Percentiles rank a stretch among this genome's conserved stretches.
These are phyloP conservation scores for Gypsophila paniculata DNA, from an alignment of 179 eudicot genomes.

Conservation along the genomic window DNA sequence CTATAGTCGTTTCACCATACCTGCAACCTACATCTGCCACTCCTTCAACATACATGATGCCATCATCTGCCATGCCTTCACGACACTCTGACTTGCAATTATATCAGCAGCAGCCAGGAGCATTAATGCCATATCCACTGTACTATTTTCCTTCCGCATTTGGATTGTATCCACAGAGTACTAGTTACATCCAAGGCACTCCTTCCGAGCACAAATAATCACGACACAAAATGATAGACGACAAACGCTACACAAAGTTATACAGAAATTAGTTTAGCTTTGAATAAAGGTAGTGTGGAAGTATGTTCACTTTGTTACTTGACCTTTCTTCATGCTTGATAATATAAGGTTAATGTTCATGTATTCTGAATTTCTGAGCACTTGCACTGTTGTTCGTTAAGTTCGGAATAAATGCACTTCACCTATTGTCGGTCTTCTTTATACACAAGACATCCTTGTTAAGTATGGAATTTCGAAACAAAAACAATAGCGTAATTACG, in stretches of 20 bases:
- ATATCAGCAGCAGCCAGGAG: not conserved
- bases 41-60: not conserved
- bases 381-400: no score
- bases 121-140: not conserved
- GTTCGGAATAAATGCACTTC: not conserved
- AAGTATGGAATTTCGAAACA: no score
- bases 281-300: not conserved
- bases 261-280: not conserved
- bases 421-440: not conserved
- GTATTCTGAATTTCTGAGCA: not conserved
- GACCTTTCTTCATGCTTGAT: not conserved
- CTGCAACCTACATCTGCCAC: not conserved
- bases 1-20: slow-evolving; percentile 22
- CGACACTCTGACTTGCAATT: not conserved
- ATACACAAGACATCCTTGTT: not conserved
- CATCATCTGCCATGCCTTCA: not conserved
- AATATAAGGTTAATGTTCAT: not conserved
- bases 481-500: no score
- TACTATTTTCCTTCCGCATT: slow-evolving; percentile 3
- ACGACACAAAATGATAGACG: not conserved
- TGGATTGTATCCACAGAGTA: not conserved
- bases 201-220: slow-evolving; percentile 4
- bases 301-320: not conserved
- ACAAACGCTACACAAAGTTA: not conserved
- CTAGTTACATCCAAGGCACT: not conserved